A percentile compares a stretch with the other conserved stretches of the same genome.
These are phyloP conservation scores for Russula dissimulans DNA, from an alignment of 768 basidiomycete genomes.

Conservation along the genomic window DNA sequence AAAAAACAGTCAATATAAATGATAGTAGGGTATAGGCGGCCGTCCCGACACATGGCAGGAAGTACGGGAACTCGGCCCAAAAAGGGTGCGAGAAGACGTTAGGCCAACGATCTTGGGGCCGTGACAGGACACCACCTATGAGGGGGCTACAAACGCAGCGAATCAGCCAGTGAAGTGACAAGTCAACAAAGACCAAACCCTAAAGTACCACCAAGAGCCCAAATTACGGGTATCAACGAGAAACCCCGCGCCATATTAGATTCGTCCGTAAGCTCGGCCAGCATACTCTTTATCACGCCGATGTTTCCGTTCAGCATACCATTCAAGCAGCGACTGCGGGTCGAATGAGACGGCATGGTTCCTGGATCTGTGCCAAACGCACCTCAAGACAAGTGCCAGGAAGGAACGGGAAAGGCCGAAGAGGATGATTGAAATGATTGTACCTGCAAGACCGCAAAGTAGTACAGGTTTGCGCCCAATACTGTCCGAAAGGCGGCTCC, in stretches of 20 bases:
- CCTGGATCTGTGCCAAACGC: not conserved
- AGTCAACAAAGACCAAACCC: not conserved
- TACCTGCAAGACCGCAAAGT: constrained; percentile 30
- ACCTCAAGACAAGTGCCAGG: constrained; percentile 24
- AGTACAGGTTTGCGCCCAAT: constrained; percentile 42
- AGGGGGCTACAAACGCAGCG: constrained; percentile 8
- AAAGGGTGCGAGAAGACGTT: constrained; percentile 17
- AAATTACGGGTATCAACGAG: constrained; percentile 27
- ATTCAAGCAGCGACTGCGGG: constrained; percentile 3
- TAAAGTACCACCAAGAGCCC: constrained; percentile 5
- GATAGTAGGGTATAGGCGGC: constrained; percentile 5
- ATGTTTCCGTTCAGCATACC: constrained; percentile 14
- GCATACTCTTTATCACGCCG: constrained; percentile 64
- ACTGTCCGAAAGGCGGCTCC: constrained; percentile 38
- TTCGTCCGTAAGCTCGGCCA: constrained; percentile 57
- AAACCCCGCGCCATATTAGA: constrained; percentile 43
- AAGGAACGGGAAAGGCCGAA: constrained; percentile 33
- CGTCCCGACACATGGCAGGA: constrained; percentile 20
- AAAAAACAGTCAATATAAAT: constrained; percentile 3
- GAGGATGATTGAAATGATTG: constrained; percentile 26
- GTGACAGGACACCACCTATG: constrained; percentile 21
- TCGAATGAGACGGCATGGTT: not conserved
- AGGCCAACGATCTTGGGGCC: constrained; percentile 21
- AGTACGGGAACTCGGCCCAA: constrained; percentile 23
- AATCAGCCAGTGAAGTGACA: not conserved